Conservation (phyloP, 108 stramenopile genomes). For the Skeletonema potamos region DNA sequence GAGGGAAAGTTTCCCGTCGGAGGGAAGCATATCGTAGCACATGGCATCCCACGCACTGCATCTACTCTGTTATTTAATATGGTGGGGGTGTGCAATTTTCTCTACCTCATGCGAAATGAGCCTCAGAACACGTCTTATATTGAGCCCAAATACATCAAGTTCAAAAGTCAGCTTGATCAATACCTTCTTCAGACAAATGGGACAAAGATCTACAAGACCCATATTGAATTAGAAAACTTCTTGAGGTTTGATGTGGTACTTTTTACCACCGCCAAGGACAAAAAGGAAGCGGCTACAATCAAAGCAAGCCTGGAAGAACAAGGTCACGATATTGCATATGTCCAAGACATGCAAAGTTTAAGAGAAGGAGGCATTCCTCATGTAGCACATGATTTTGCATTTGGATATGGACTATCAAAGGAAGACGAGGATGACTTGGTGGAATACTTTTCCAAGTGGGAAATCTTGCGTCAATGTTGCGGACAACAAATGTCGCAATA, state of each 20-base stretch:
- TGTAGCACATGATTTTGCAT: slow-evolving; percentile 19
- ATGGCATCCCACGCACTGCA: slow-evolving; percentile 38
- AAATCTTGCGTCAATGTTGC: slow-evolving; percentile 46
- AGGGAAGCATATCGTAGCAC: slow-evolving; percentile 29
- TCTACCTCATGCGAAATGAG: slow-evolving; percentile 18
- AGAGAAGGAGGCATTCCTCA: slow-evolving; percentile 14
- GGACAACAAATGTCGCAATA: slow-evolving; percentile 40
- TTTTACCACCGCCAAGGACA: slow-evolving; percentile 28
- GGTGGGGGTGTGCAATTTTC: slow-evolving; percentile 36
- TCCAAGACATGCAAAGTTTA: slow-evolving; percentile 42
- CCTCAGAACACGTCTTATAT: slow-evolving; percentile 9
- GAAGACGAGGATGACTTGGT: slow-evolving; percentile 4
- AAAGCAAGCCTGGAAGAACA: slow-evolving; percentile 3
- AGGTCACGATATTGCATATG: slow-evolving; percentile 34
- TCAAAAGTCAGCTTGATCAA: slow-evolving; percentile 1
- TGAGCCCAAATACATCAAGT: slow-evolving; percentile 4
- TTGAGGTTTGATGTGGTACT: slow-evolving; percentile 18
- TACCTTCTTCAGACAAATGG: background rate
- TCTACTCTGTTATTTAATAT: slow-evolving; percentile 45
- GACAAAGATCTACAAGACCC: slow-evolving; percentile 25
- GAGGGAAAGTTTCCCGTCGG: background rate
- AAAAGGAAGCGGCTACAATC: slow-evolving; percentile 14
- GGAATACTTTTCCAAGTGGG: slow-evolving; percentile 42
- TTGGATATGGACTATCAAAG: slow-evolving; percentile 20
- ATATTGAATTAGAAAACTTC: slow-evolving; percentile 15